These are phyloP conservation scores for Diaporthe destruens DNA, from an alignment of 2,329 filamentous ascomycete species.

Conservation along the genomic window DNA sequence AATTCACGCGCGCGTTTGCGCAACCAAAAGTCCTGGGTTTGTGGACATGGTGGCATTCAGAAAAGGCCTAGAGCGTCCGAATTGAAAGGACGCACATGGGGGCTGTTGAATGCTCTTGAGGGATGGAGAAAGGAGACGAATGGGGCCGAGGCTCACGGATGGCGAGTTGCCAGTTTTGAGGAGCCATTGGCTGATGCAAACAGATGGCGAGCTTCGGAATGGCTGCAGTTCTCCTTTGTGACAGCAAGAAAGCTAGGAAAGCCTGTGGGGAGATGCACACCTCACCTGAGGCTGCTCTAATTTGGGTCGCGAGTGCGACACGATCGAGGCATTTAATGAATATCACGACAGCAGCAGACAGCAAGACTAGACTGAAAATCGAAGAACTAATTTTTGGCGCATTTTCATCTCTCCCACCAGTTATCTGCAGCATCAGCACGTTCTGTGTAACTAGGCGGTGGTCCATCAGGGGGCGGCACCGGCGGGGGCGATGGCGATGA, in stretches of 20 bases:
- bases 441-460: slow-evolving; percentile 32
- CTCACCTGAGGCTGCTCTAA: background rate
- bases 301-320: background rate
- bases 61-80: background rate
- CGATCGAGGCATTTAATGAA: background rate
- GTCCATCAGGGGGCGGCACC: slow-evolving; percentile 13
- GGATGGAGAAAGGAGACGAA: no score
- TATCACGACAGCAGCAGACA: background rate
- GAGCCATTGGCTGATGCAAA: background rate
- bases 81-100: background rate
- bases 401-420: slow-evolving; percentile 23
- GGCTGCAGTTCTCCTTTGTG: background rate
- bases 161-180: background rate
- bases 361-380: slow-evolving; percentile 1
- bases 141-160: background rate
- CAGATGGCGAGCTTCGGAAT: background rate
- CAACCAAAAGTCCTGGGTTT: background rate
- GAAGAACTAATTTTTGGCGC: background rate
- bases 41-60: background rate
- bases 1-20: background rate
- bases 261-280: background rate
- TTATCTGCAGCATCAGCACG: slow-evolving; percentile 6
- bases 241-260: background rate
- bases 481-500: background rate
- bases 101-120: background rate